Conservation (phyloP, 2,329 filamentous ascomycete species). For the Calycina marina region DNA sequence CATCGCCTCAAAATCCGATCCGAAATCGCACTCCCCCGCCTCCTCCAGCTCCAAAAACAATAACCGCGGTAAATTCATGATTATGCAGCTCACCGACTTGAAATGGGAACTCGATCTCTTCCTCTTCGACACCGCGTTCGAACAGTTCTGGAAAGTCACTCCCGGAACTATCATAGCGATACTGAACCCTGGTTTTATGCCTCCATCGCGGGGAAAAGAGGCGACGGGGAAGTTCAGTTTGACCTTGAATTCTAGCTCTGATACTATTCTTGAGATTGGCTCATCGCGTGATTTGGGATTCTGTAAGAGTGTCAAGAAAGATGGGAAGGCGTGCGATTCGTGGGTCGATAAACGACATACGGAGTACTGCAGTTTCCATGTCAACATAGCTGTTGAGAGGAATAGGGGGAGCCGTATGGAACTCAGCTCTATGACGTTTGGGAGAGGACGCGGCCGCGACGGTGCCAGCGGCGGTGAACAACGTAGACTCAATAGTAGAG, state of each 20-base stretch:
- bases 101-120: conserved; percentile 86
- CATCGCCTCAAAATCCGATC: conserved; percentile 76
- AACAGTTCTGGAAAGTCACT: conserved; percentile 85
- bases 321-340: conserved; percentile 62
- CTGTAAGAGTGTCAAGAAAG: conserved; percentile 73
- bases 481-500: conserved; percentile 13
- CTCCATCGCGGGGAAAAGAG: conserved; percentile 58
- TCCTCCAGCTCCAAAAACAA: conserved; percentile 29
- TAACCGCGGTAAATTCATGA: conserved; percentile 75
- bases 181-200: conserved; percentile 82
- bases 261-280: conserved; percentile 83
- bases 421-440: conserved; percentile 54
- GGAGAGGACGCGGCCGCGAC: conserved; percentile 18
- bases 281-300: conserved; percentile 72
- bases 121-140: conserved; percentile 81
- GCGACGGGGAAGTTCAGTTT: conserved; percentile 78
- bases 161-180: conserved; percentile 86
- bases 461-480: conserved; percentile 22
- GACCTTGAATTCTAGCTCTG: conserved; percentile 70
- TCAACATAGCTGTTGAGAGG: conserved; percentile 67
- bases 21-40: conserved; percentile 42
- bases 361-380: conserved; percentile 84
- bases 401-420: conserved; percentile 56
- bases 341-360: conserved; percentile 88
- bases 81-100: conserved; percentile 73